A percentile compares a stretch with the other conserved stretches of the same genome.
phyloP scores from a whole-genome alignment of 805 yeast genomes.

The Lipomyces starkeyi region DNA sequence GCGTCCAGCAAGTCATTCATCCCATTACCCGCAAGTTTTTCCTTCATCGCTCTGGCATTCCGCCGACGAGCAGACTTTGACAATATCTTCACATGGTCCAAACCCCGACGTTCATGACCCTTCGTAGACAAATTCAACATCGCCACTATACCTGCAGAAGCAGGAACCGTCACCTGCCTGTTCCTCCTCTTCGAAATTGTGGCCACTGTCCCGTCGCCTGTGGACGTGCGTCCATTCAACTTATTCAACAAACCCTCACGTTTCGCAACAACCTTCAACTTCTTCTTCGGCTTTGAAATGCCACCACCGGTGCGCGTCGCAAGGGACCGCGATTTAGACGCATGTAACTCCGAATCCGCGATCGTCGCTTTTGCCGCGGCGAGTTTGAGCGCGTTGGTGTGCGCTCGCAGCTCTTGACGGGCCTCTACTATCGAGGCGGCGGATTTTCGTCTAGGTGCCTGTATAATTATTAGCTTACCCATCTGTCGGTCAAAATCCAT shows the following conservation, averaged over 20 bases:
- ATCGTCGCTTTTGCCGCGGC: conserved; percentile 30
- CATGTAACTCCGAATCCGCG: conserved; percentile 8
- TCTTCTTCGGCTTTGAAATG: conserved; percentile 4
- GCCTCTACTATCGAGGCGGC: conserved; percentile 27
- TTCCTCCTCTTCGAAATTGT: not conserved
- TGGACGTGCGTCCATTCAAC: not conserved
- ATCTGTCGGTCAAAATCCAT: not conserved
- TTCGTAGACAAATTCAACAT: not conserved
- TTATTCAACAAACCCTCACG: not conserved
- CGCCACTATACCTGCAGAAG: not conserved
- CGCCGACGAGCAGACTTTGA: conserved; percentile 33
- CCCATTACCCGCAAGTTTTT: conserved; percentile 28
- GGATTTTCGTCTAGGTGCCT: conserved; percentile 36
- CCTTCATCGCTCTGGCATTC: conserved; percentile 14
- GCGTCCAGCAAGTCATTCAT: conserved; percentile 30
- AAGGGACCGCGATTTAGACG: conserved; percentile 13
- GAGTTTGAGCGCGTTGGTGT: conserved; percentile 29
- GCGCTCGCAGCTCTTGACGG: conserved; percentile 35
- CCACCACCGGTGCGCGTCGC: conserved; percentile 13
- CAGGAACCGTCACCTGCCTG: not conserved
- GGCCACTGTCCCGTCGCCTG: not conserved
- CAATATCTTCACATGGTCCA: not conserved
- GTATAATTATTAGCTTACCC: not conserved
- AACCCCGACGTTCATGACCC: not conserved
- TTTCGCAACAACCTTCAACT: conserved; percentile 11